These are phyloP conservation scores for Clavulina sp. DNA, from an alignment of 768 basidiomycete species.

Conservation along the genomic window DNA sequence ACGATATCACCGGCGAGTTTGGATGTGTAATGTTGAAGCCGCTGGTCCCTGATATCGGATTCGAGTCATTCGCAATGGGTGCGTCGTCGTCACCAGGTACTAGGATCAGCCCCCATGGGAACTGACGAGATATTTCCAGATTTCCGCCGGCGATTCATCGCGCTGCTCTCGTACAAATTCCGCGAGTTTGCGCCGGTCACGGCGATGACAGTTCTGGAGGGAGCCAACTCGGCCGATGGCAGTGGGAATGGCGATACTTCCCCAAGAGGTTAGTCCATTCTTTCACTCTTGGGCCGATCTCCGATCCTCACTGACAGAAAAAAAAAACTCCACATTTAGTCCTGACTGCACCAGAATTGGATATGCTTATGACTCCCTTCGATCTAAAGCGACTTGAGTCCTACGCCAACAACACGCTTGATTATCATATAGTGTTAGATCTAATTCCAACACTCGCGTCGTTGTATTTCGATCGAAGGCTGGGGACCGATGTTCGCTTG, in stretches of 20 bases:
- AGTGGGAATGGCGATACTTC: not conserved
- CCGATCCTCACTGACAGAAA: not conserved
- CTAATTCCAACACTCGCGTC: slow-evolving; percentile 63
- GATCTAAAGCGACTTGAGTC: slow-evolving; percentile 92
- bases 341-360: slow-evolving; percentile 32
- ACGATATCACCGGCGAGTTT: slow-evolving; percentile 92
- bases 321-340: slow-evolving; percentile 20
- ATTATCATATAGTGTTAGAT: slow-evolving; percentile 92
- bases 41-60: slow-evolving; percentile 56
- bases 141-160: slow-evolving; percentile 79
- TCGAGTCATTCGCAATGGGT: slow-evolving; percentile 80
- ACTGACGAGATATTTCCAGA: slow-evolving; percentile 29
- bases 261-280: slow-evolving; percentile 2
- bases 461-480: slow-evolving; percentile 61
- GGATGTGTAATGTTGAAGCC: slow-evolving; percentile 90
- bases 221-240: slow-evolving; percentile 39
- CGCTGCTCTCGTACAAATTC: slow-evolving; percentile 85
- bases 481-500: slow-evolving; percentile 44
- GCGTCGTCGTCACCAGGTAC: slow-evolving; percentile 9
- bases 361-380: slow-evolving; percentile 64
- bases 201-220: slow-evolving; percentile 76
- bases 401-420: slow-evolving; percentile 89
- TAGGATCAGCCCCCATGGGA: not conserved
- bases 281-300: not conserved
- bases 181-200: slow-evolving; percentile 81